Base-by-base conservation (phyloP, 164 flowering plant species). In the Dillenia turbinata region DNA sequence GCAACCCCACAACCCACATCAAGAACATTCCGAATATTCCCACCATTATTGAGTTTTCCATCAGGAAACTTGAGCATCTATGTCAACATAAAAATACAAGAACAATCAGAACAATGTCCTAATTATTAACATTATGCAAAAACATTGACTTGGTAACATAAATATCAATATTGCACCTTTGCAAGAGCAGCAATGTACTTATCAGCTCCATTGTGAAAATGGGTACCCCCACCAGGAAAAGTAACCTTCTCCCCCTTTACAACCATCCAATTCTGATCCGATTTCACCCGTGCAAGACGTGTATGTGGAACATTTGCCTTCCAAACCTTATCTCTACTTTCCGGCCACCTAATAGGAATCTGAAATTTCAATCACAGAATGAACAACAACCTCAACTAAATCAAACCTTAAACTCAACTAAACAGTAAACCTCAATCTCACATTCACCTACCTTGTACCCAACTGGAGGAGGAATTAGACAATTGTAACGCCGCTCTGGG, bases 161-260 rank as follows among this genome's bases (percentile, higher is more conserved):
- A 26, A 26, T 11, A 47, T 12, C 8, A 24, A 47, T 1, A 10
- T 17, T 12, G 47, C 75, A 85, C 92, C 87, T 69, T 78, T 15
- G 96, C 85, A 68, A 89, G 66, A 44, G 86, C 61, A 44, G 71
- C 52, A 19, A 89, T 86, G 70, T 89, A 89, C 74, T 86, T 87
- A 69, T 89, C 87, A 59, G 96, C 96, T 56, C 96, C 96, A 52
- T 81, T 2, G 57, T 89, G 96, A 51, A 89, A 89, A 82, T 86
- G 96, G 15, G 96, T 89, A 33, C 96, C 96, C 6, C 96, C 96
- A 10, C 96, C 96, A 4, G 96, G 96, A 67, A 89, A 89, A 69
- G 78, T 86, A 17, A 89, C 86, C 80, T 85, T 89, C 5, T 89
- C 86, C 43, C 89, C 96, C 67, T 81, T 81, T 40, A 89, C 96